Conservation (phyloP, 441 rosid species). For the Euphorbia schlechtendalii region DNA sequence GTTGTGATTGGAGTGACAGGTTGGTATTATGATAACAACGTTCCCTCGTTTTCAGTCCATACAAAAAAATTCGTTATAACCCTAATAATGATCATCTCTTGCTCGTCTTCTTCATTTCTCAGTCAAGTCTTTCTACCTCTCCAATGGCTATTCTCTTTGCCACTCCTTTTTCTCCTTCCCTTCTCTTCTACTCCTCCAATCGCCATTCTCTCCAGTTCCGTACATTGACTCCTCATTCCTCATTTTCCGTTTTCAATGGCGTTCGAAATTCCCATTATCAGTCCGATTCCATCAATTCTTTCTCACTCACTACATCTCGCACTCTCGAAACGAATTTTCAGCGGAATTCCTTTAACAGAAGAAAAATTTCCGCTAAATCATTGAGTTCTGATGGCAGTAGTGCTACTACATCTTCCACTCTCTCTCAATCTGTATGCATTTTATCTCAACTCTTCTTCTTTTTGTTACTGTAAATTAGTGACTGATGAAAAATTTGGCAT, state of each 20-base stretch:
- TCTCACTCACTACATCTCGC: conserved; percentile 15
- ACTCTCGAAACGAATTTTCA: no score
- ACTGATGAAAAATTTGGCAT: neutral
- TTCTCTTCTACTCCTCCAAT: conserved; percentile 7
- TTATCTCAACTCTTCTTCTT: neutral
- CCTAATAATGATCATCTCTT: no score
- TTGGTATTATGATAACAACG: neutral
- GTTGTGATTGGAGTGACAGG: neutral
- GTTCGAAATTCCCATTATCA: neutral
- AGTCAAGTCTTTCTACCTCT: conserved; percentile 8
- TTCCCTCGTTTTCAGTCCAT: conserved; percentile 31
- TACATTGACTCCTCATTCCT: conserved; percentile 6
- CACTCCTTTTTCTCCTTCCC: conserved; percentile 20
- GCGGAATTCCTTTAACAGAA: conserved; percentile 22
- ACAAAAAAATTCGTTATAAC: conserved; percentile 17
- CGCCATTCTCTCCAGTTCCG: conserved; percentile 16
- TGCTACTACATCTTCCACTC: conserved; percentile 28
- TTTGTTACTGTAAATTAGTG: no score
- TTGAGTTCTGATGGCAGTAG: conserved; percentile 36
- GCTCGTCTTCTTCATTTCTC: conserved; percentile 1
- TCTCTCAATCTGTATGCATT: conserved; percentile 45
- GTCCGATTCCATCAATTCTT: conserved; percentile 7
- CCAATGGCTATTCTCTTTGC: conserved; percentile 41
- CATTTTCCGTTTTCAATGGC: conserved; percentile 23
- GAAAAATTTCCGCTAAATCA: conserved; percentile 36